These are phyloP conservation scores for Zea luxurians DNA, from an alignment of 176 grass and related monocot genomes.

Conservation along the genomic window DNA sequence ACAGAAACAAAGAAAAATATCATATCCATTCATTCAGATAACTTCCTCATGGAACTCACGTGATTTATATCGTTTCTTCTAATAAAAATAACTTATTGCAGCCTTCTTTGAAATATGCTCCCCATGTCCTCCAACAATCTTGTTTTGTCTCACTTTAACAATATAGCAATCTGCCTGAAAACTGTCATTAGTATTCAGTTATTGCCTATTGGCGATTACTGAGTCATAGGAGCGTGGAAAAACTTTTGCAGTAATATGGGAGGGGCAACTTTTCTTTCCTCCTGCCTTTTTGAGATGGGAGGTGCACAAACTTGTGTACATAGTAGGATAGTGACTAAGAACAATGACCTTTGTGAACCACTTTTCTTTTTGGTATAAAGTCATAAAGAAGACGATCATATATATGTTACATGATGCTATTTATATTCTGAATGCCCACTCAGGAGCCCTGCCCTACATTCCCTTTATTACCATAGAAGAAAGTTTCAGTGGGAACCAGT, in stretches of 20 bases:
- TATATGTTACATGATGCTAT: background rate
- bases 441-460: background rate
- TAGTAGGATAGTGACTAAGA: background rate
- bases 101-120: background rate
- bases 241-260: background rate
- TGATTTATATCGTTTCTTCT: background rate
- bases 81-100: background rate
- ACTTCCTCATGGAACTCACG: background rate
- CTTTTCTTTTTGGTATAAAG: conserved; percentile 3
- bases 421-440: background rate
- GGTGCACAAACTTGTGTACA: background rate
- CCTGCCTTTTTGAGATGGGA: background rate
- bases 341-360: background rate
- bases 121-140: conserved; percentile 8
- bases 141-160: background rate
- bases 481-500: background rate
- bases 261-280: background rate
- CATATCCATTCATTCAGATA: background rate
- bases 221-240: background rate
- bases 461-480: background rate
- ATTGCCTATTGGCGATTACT: background rate
- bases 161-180: background rate
- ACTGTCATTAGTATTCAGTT: background rate
- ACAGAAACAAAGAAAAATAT: conserved; percentile 5
- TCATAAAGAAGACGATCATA: background rate